Evolutionary conservation across 148 eudicot genomes (phyloP), one percentile per base, ranked within the genome.

Genomic region (Rhododendron kiyosumense): DNA sequence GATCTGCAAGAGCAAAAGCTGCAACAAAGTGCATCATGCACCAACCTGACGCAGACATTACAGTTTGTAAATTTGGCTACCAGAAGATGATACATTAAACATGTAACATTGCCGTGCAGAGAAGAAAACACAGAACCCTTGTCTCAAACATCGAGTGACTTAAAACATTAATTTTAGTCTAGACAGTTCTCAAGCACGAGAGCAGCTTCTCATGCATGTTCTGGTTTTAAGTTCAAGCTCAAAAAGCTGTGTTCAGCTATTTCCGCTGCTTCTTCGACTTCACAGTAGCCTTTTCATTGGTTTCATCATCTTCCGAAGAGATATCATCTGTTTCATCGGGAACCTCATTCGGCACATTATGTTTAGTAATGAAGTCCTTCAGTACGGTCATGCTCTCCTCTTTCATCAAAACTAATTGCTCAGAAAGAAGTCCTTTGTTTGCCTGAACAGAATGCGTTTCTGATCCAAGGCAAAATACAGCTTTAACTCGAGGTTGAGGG

Each of bases 251-350:
- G 34, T 0, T 14, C 32, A 51, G 28, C 80, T 84, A 84, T 80
- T 87, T 87, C 48, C 84, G 75, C 86, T 92, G 92, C 87, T 93
- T 96, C 93, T 95, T 94, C 41, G 96, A 82, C 84, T 94, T 94
- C 78, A 87, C 83, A 32, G 88, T 75, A n/a, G 92, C 92, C 87
- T 94, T 93, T 57, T 86, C 85, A 49, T 88, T 15, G 75, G 88
- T 85, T 76, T 90, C 95, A 82, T 77, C 96, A 34, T 93, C 95
- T 32, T 93, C 93, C 13, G 96, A 95, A 18, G 92, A 91, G 54
- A 88, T 88, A 48, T 93, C 99, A 36, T 93, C 96, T 45, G 91
- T 89, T 88, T 96, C 99, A 86, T 96, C 98, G 57, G 99, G 99
- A 46, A 95, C 98, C 52, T 95, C 98, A 87, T 91, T 93, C 54